Evolutionary conservation across 306 rosid species (phyloP).

Genomic region (Luffa aegyptiaca): DNA sequence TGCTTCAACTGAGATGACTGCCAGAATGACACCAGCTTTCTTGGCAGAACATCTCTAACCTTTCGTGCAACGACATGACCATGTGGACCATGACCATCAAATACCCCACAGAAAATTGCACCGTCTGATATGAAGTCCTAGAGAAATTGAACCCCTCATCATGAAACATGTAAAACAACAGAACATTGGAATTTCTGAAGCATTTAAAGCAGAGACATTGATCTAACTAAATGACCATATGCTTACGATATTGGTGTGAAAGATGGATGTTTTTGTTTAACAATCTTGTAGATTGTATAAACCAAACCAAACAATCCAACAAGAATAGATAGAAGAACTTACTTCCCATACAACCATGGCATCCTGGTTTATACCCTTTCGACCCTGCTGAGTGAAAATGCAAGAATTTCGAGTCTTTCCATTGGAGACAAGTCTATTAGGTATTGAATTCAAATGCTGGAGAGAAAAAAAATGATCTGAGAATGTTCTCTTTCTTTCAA

Average conservation of each 20-base stretch:
- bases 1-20: slow-evolving; percentile 44
- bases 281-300: background rate
- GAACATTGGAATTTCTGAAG: background rate
- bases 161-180: slow-evolving; percentile 4
- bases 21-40: slow-evolving; percentile 59
- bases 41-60: slow-evolving; percentile 75
- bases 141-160: slow-evolving; percentile 5
- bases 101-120: slow-evolving; percentile 74
- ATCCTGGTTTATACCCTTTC: slow-evolving; percentile 91
- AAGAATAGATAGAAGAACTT: background rate
- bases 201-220: background rate
- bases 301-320: background rate
- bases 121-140: slow-evolving; percentile 85
- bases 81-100: slow-evolving; percentile 92
- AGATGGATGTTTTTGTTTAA: background rate
- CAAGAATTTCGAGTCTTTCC: slow-evolving; percentile 83
- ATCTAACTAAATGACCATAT: background rate
- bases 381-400: slow-evolving; percentile 89
- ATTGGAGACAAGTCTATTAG: slow-evolving; percentile 58
- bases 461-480: slow-evolving; percentile 54
- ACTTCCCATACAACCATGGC: slow-evolving; percentile 96
- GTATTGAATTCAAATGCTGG: slow-evolving; percentile 50
- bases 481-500: slow-evolving; percentile 65
- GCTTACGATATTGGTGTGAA: background rate
- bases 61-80: slow-evolving; percentile 92